Conservation (phyloP, 441 rosid species). For the Cnidoscolus chayamansa region DNA sequence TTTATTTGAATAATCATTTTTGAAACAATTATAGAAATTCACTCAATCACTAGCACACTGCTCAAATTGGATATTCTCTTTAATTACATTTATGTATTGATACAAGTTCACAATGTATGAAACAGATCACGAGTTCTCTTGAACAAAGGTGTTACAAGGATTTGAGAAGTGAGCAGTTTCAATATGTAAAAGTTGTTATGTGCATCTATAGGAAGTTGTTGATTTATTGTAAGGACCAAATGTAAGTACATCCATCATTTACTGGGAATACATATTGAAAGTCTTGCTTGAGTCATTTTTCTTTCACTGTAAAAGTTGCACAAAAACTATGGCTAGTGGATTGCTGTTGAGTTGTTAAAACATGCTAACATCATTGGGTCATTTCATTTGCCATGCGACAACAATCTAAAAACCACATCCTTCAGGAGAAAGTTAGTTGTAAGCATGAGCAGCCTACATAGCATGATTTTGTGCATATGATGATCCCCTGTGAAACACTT, state of each 20-base stretch:
- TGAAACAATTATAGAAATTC: neutral
- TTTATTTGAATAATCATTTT: neutral
- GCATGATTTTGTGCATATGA: no score
- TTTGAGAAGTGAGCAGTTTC: slow-evolving; percentile 78
- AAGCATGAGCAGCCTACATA: no score
- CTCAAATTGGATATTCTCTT: neutral
- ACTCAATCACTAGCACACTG: neutral
- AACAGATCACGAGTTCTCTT: slow-evolving; percentile 72
- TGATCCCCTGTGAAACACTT: no score
- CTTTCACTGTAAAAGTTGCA: no score
- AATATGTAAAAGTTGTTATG: slow-evolving; percentile 68
- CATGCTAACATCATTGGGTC: no score
- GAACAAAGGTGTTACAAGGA: slow-evolving; percentile 97
- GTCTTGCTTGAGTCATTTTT: no score
- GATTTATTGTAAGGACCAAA: slow-evolving; percentile 82
- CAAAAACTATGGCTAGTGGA: no score
- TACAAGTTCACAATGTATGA: slow-evolving; percentile 20
- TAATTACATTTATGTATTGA: slow-evolving; percentile 6
- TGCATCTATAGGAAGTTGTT: slow-evolving; percentile 80
- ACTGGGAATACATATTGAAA: neutral
- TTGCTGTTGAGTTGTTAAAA: no score
- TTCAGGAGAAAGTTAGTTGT: no score
- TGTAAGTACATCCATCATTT: slow-evolving; percentile 49
- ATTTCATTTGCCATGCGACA: no score
- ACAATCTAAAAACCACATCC: no score